Percentiles rank a stretch among this genome's conserved stretches.
These are phyloP conservation scores for Meyerozyma carpophila DNA, from an alignment of 1,139 yeast species.

Conservation along the genomic window DNA sequence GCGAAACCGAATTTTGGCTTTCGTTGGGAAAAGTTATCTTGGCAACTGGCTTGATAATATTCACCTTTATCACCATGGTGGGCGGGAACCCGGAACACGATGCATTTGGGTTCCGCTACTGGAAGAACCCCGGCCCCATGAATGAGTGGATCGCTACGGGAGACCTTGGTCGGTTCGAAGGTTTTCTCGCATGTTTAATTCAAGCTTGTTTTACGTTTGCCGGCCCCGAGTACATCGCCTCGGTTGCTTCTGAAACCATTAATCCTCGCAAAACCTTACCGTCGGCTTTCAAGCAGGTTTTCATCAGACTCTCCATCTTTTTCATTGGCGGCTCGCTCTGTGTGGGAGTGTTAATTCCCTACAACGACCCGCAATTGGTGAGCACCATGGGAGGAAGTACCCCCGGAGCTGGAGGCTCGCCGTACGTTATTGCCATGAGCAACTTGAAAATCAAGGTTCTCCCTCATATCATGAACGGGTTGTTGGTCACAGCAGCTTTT, in stretches of 20 bases:
- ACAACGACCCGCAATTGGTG: conserved; percentile 13
- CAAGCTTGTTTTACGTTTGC: conserved; percentile 17
- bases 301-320: conserved; percentile 10
- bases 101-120: conserved; percentile 16
- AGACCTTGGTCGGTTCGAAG: conserved; percentile 16
- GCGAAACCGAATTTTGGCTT: conserved; percentile 4
- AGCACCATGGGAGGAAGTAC: conserved; percentile 11
- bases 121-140: conserved; percentile 18
- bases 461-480: conserved; percentile 61
- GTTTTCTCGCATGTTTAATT: conserved; percentile 14
- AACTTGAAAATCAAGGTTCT: conserved; percentile 29
- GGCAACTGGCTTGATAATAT: conserved; percentile 13
- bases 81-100: conserved; percentile 18
- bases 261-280: conserved; percentile 11
- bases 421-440: conserved; percentile 19
- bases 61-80: conserved; percentile 17
- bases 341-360: conserved; percentile 11
- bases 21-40: conserved; percentile 4
- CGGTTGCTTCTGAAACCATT: conserved; percentile 12
- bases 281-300: conserved; percentile 11
- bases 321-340: conserved; percentile 12
- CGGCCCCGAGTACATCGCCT: conserved; percentile 17
- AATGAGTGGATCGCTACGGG: conserved; percentile 10
- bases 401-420: conserved; percentile 19
- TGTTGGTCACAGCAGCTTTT: conserved; percentile 58